A percentile compares a stretch with the other conserved stretches of the same genome.
phyloP scores from a whole-genome alignment of 202 grass and related monocot genomes.

The Panicum virgatum region DNA sequence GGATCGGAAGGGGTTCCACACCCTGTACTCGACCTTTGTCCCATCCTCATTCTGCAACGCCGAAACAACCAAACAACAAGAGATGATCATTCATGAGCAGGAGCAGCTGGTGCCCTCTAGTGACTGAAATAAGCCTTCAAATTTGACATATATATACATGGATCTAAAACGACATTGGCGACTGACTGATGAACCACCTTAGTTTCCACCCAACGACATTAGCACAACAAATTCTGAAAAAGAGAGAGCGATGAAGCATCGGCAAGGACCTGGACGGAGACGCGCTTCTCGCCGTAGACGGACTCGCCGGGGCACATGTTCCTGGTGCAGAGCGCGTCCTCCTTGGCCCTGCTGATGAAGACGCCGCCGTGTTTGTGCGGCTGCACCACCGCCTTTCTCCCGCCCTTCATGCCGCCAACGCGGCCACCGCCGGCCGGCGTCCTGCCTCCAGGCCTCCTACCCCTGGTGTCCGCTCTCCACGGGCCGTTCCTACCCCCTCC shows the following conservation, averaged over 20 bases:
- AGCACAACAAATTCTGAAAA: not conserved
- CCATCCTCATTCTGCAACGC: constrained; percentile 63
- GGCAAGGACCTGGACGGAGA: constrained; percentile 73
- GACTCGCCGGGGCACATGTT: constrained; percentile 77
- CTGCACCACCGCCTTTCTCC: constrained; percentile 65
- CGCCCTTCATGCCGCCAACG: constrained; percentile 76
- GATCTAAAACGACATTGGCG: not conserved
- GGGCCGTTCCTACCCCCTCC: constrained; percentile 10
- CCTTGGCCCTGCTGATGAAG: constrained; percentile 81
- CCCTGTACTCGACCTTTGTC: constrained; percentile 76
- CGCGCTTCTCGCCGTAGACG: constrained; percentile 88
- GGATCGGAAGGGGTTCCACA: constrained; percentile 88
- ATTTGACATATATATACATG: constrained; percentile 41
- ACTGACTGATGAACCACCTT: not conserved
- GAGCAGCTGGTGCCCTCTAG: not conserved
- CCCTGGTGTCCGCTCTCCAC: constrained; percentile 28
- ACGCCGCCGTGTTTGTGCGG: constrained; percentile 75
- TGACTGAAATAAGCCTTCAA: not conserved
- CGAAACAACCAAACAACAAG: not conserved
- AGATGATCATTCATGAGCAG: not conserved
- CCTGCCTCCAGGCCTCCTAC: constrained; percentile 39
- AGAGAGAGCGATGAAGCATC: not conserved
- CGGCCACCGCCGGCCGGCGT: constrained; percentile 15
- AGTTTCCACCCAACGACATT: not conserved
- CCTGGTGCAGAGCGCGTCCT: constrained; percentile 92